phyloP scores from a whole-genome alignment of 2,329 filamentous ascomycete species.

The Alternaria consortialis region DNA sequence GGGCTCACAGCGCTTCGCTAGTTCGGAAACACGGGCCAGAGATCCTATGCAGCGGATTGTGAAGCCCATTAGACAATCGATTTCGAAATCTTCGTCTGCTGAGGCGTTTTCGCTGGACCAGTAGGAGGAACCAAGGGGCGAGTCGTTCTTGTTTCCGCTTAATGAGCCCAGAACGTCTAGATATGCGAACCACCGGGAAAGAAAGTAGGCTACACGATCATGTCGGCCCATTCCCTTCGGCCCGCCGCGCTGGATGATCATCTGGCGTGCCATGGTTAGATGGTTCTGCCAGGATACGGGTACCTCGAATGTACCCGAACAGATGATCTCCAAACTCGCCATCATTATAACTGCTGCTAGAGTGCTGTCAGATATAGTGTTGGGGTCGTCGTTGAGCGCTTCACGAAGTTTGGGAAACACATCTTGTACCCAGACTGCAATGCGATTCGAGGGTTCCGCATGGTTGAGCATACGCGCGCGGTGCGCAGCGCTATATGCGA shows the following conservation, averaged over 20 bases:
- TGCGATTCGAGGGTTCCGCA: constrained; percentile 77
- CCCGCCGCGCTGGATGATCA: constrained; percentile 73
- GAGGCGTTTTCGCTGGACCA: constrained; percentile 56
- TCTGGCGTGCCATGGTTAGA: constrained; percentile 75
- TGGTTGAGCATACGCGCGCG: constrained; percentile 78
- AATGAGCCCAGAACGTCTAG: constrained; percentile 81
- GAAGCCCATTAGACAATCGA: constrained; percentile 84
- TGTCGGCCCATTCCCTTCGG: constrained; percentile 62
- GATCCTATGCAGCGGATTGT: constrained; percentile 75
- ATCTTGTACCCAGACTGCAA: constrained; percentile 80
- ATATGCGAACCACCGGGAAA: constrained; percentile 85
- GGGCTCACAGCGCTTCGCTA: constrained; percentile 73
- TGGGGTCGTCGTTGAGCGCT: constrained; percentile 64
- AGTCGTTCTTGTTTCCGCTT: constrained; percentile 62
- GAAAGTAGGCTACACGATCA: constrained; percentile 71
- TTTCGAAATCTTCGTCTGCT: constrained; percentile 70
- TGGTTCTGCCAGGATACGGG: constrained; percentile 83
- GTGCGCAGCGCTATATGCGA: constrained; percentile 87
- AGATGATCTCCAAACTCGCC: constrained; percentile 82
- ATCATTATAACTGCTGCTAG: constrained; percentile 87
- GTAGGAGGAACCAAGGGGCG: constrained; percentile 54
- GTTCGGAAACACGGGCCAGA: constrained; percentile 74
- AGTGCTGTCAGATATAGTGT: constrained; percentile 71
- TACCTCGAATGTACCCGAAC: constrained; percentile 82
- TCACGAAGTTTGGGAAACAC: constrained; percentile 77